Conservation (phyloP, 192 early-diverging fungal species). For the Gaertneriomyces sp. region DNA sequence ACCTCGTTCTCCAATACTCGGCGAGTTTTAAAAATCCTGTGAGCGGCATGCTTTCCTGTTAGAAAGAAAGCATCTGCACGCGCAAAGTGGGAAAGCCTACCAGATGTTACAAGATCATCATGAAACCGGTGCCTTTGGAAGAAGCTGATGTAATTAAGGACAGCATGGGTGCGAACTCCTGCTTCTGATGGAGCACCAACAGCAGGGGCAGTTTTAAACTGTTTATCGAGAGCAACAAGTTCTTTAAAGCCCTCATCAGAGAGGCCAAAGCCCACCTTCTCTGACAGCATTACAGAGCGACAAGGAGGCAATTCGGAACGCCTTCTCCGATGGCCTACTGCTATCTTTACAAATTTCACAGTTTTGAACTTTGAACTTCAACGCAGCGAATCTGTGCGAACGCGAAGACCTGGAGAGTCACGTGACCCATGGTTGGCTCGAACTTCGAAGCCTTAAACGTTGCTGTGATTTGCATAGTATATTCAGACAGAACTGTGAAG, state of each 20-base stretch:
- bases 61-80: background rate
- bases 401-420: no score
- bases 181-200: background rate
- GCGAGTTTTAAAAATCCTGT: constrained; percentile 29
- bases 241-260: constrained; percentile 18
- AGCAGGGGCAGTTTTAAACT: constrained; percentile 3
- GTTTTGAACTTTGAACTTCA: no score
- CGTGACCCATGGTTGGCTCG: no score
- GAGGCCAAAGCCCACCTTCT: no score
- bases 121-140: constrained; percentile 5
- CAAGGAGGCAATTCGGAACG: no score
- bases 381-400: no score
- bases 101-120: constrained; percentile 6
- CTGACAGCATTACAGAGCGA: no score
- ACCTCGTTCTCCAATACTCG: constrained; percentile 29
- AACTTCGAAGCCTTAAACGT: no score
- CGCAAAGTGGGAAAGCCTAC: background rate
- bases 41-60: background rate
- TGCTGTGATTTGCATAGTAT: no score
- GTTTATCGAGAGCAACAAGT: constrained; percentile 23
- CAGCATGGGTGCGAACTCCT: constrained; percentile 12
- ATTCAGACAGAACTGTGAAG: no score
- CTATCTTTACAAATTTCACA: no score
- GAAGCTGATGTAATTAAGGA: constrained; percentile 9
- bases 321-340: no score